Evolutionary conservation across 2,329 filamentous ascomycete genomes (phyloP).

Genomic region (Xylogone sp.): DNA sequence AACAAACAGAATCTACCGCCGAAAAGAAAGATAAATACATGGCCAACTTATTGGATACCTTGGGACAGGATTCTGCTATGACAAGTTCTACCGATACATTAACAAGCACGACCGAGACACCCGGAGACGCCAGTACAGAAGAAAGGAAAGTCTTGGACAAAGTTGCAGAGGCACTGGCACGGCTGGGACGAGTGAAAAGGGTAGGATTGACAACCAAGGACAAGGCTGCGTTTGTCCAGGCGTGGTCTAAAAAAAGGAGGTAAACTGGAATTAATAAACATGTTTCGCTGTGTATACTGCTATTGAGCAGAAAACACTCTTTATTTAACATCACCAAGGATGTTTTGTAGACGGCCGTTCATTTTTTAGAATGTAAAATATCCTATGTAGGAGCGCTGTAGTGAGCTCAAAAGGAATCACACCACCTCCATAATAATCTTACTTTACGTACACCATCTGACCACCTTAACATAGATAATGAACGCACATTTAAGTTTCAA

Average conservation of each 20-base stretch:
- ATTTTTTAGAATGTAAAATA: too few relatives aligned
- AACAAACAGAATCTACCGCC: constrained; percentile 18
- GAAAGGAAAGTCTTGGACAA: constrained; percentile 72
- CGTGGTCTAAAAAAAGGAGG: constrained; percentile 50
- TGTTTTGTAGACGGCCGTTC: too few relatives aligned
- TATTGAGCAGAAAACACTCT: neutral
- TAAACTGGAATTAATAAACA: constrained; percentile 5
- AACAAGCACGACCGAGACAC: constrained; percentile 21
- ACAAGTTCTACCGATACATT: constrained; percentile 27
- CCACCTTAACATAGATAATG: too few relatives aligned
- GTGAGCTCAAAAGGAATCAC: too few relatives aligned
- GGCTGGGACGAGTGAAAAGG: constrained; percentile 81
- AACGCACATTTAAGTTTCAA: too few relatives aligned
- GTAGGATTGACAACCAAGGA: constrained; percentile 81
- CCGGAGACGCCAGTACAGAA: constrained; percentile 31
- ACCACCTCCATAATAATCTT: too few relatives aligned
- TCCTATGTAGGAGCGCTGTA: too few relatives aligned
- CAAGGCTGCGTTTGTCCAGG: constrained; percentile 76
- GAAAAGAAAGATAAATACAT: constrained; percentile 30
- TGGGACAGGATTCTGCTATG: constrained; percentile 22
- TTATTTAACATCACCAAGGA: too few relatives aligned
- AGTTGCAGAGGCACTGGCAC: constrained; percentile 81
- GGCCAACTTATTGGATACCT: constrained; percentile 21
- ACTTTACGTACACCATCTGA: too few relatives aligned
- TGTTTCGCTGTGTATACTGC: neutral